Evolutionary conservation across 2,329 filamentous ascomycete genomes (phyloP).

Genomic region (Tolypocladium endophyticum): DNA sequence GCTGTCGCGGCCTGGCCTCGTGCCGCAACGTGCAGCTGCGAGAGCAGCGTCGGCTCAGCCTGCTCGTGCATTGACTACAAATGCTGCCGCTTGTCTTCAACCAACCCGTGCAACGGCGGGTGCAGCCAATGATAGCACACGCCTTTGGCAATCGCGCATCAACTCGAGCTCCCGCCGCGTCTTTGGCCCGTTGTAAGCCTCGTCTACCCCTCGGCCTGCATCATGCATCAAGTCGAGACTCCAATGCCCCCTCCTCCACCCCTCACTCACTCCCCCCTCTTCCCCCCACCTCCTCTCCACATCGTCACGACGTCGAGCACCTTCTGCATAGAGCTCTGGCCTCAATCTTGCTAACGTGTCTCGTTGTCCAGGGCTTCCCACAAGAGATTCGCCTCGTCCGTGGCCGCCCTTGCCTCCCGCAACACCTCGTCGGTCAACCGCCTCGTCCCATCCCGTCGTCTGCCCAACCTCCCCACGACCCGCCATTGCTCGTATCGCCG

Average conservation of each 20-base stretch:
- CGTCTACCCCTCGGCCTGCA: neutral
- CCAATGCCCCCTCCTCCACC: neutral
- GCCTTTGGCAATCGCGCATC: neutral
- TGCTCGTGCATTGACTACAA: neutral
- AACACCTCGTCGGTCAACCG: neutral
- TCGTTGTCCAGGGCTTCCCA: neutral
- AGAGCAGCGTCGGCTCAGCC: neutral
- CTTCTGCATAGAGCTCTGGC: conserved; percentile 2
- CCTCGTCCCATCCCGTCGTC: neutral
- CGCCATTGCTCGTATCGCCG: conserved; percentile 67
- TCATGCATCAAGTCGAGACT: neutral
- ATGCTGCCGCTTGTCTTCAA: neutral
- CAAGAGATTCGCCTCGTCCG: conserved; percentile 1
- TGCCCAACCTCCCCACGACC: conserved; percentile 7
- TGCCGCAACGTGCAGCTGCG: neutral
- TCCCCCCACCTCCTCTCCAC: neutral
- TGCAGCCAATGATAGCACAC: neutral
- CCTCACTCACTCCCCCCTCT: neutral
- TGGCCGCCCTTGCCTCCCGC: neutral
- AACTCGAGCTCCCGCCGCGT: neutral
- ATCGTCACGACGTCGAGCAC: neutral
- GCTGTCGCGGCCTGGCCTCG: neutral
- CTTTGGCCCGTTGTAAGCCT: neutral
- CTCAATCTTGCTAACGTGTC: neutral
- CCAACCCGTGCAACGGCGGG: neutral